phyloP scores from a whole-genome alignment of 176 grass and related monocot genomes.

The Oryza glaberrima region DNA sequence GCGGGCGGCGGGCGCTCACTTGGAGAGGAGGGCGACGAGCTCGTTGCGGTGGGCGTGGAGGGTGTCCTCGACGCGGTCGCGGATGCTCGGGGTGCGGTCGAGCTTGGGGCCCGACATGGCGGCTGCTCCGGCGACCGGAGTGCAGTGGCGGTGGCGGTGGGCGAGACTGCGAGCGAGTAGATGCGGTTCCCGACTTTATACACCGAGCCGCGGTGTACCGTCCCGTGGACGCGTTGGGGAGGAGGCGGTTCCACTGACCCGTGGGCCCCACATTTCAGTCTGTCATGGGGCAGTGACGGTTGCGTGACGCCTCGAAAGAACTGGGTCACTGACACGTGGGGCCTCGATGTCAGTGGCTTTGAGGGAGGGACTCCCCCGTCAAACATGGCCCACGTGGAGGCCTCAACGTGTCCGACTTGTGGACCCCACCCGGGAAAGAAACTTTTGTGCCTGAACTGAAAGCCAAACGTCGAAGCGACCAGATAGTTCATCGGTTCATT shows the following conservation, averaged over 20 bases:
- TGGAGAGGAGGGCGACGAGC: slow-evolving; percentile 88
- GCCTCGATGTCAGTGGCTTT: neutral
- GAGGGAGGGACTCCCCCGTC: neutral
- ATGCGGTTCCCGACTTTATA: slow-evolving; percentile 28
- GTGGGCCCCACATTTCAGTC: neutral
- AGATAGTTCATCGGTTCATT: slow-evolving; percentile 5
- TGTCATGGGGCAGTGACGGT: neutral
- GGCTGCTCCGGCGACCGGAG: neutral
- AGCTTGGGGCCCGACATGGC: slow-evolving; percentile 74
- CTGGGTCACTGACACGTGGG: neutral
- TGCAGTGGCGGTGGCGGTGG: neutral
- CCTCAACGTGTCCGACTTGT: neutral
- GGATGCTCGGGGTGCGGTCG: slow-evolving; percentile 61
- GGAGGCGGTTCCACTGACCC: no score
- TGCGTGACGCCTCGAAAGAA: slow-evolving; percentile 23
- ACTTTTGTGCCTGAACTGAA: neutral
- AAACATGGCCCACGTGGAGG: neutral
- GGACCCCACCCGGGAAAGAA: neutral
- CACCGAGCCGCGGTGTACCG: neutral
- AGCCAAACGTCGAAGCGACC: neutral
- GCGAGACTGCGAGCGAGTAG: neutral
- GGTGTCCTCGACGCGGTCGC: slow-evolving; percentile 91
- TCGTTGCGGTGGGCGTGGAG: slow-evolving; percentile 89
- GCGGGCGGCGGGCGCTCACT: slow-evolving; percentile 27
- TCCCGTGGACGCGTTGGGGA: slow-evolving; percentile 21